Conservation (phyloP, 2,329 filamentous ascomycete genomes). For the Pleomassaria siparia region DNA sequence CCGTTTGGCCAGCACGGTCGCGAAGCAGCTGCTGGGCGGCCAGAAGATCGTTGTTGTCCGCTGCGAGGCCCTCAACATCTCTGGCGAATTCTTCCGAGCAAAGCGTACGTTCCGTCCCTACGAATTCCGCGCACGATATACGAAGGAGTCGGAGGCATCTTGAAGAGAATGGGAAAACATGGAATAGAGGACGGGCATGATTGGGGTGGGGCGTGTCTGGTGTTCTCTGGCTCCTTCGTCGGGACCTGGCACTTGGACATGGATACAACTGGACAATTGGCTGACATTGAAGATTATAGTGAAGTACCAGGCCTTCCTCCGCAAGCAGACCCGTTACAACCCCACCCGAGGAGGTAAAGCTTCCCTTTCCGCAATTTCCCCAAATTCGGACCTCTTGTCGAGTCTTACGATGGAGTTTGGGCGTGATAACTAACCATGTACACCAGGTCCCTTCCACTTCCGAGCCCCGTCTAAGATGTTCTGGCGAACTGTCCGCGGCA, state of each 20-base stretch:
- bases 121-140: not conserved
- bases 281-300: constrained; percentile 62
- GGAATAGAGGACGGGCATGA: not conserved
- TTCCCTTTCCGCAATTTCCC: constrained; percentile 11
- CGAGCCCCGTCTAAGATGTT: constrained; percentile 98
- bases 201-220: not conserved
- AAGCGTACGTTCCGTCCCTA: constrained; percentile 80
- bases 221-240: not conserved
- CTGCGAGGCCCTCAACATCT: constrained; percentile 99
- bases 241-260: not conserved
- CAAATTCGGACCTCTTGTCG: constrained; percentile 2
- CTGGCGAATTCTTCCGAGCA: constrained; percentile 99
- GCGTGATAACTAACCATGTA: constrained; percentile 24
- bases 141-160: constrained; percentile 5
- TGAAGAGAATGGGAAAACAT: not conserved
- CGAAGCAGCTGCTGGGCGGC: constrained; percentile 98
- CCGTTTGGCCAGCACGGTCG: constrained; percentile 95
- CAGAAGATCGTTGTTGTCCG: constrained; percentile 99
- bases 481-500: constrained; percentile 99
- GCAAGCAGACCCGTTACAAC: constrained; percentile 99
- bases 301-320: constrained; percentile 99
- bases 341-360: constrained; percentile 92
- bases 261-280: constrained; percentile 10
- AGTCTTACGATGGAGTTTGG: not conserved
- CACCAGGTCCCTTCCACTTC: constrained; percentile 96